phyloP scores from a whole-genome alignment of 805 yeast species.

The Ogataea naganishii region DNA sequence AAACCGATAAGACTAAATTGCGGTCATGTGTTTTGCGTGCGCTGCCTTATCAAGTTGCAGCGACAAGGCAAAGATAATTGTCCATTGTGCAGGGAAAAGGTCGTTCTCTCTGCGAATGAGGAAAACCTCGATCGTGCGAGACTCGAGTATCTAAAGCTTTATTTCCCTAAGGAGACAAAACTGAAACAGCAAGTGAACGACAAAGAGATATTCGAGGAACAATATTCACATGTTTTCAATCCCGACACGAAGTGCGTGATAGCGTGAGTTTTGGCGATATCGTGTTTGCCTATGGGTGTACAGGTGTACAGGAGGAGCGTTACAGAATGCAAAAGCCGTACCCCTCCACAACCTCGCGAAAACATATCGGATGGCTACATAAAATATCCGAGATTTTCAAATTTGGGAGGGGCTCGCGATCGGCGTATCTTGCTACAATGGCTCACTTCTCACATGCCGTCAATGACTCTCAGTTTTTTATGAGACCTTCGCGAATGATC shows the following conservation, averaged over 20 bases:
- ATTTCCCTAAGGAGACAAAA: constrained; percentile 63
- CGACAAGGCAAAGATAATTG: constrained; percentile 50
- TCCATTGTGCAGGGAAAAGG: constrained; percentile 56
- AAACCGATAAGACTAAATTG: constrained; percentile 62
- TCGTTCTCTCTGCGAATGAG: constrained; percentile 50
- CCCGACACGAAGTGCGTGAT: constrained; percentile 21
- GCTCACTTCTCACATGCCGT: too few relatives aligned
- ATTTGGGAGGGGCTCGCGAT: too few relatives aligned
- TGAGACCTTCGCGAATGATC: too few relatives aligned
- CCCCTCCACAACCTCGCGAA: too few relatives aligned
- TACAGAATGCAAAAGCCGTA: too few relatives aligned
- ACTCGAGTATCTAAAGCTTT: constrained; percentile 42
- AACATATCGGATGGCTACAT: too few relatives aligned
- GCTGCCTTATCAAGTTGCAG: constrained; percentile 64
- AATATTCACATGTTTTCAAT: constrained; percentile 22
- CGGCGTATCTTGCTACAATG: too few relatives aligned
- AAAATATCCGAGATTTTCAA: too few relatives aligned
- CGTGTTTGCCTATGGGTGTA: too few relatives aligned
- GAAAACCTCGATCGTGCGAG: constrained; percentile 47
- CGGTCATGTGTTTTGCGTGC: constrained; percentile 61
- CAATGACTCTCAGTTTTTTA: too few relatives aligned
- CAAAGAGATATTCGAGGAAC: constrained; percentile 36
- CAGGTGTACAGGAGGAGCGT: too few relatives aligned
- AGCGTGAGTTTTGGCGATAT: too few relatives aligned
- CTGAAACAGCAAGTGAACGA: constrained; percentile 49